Conservation (phyloP, 2,329 filamentous ascomycete genomes). For the Calycina herbarum region DNA sequence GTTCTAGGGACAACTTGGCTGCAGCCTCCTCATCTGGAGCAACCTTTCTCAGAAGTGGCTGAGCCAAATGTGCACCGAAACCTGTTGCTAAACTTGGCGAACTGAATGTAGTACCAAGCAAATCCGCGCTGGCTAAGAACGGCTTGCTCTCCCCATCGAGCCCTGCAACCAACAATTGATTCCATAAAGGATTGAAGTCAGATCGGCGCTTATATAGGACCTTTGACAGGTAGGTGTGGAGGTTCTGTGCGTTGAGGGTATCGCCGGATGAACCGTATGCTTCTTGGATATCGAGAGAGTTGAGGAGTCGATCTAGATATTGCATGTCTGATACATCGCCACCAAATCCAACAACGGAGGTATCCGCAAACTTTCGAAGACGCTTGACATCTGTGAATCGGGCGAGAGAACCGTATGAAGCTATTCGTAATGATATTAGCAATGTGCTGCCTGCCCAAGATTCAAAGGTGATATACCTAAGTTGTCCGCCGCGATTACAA, state of each 20-base stretch:
- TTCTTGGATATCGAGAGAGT: constrained; percentile 83
- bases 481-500: constrained; percentile 97
- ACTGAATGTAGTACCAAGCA: constrained; percentile 89
- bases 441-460: constrained; percentile 2
- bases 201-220: constrained; percentile 93
- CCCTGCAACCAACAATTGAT: constrained; percentile 87
- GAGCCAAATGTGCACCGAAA: constrained; percentile 88
- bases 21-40: constrained; percentile 83
- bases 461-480: constrained; percentile 58
- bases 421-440: constrained; percentile 47
- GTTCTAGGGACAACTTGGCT: constrained; percentile 69
- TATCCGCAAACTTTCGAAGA: constrained; percentile 82
- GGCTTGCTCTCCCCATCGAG: constrained; percentile 77
- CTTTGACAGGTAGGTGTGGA: constrained; percentile 95
- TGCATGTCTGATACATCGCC: constrained; percentile 99
- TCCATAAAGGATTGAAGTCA: constrained; percentile 98
- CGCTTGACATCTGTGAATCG: constrained; percentile 97
- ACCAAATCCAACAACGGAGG: constrained; percentile 86
- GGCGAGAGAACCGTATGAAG: constrained; percentile 94
- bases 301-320: constrained; percentile 90
- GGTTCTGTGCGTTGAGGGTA: constrained; percentile 82
- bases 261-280: constrained; percentile 63
- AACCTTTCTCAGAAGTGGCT: constrained; percentile 82
- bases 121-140: constrained; percentile 88
- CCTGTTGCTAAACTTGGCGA: constrained; percentile 89